A percentile compares a stretch with the other conserved stretches of the same genome.
phyloP scores from a whole-genome alignment of 192 early-diverging fungal genomes.

The Coemansia furcata region DNA sequence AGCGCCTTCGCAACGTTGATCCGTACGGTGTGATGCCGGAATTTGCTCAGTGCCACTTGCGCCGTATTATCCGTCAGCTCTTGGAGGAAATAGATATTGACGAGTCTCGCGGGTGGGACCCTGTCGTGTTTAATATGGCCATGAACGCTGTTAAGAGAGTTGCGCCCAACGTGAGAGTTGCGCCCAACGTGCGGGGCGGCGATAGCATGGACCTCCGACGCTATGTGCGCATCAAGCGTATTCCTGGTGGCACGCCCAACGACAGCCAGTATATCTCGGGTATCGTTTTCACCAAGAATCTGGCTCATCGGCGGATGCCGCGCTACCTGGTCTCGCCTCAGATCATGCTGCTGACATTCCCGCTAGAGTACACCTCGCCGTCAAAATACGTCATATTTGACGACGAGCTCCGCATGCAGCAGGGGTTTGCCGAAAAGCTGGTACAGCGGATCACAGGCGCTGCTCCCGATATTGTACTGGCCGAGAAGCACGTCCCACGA shows the following conservation, averaged over 20 bases:
- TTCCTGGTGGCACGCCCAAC: constrained; percentile 77
- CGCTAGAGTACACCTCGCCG: constrained; percentile 67
- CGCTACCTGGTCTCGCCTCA: constrained; percentile 63
- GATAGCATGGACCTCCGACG: constrained; percentile 87
- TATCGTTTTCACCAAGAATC: constrained; percentile 90
- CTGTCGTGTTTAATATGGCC: constrained; percentile 27
- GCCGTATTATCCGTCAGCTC: constrained; percentile 66
- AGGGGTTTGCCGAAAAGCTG: constrained; percentile 76
- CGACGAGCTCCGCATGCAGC: constrained; percentile 79
- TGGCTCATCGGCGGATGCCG: constrained; percentile 90
- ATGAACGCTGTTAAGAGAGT: constrained; percentile 33
- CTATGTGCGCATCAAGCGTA: constrained; percentile 94
- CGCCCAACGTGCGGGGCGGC: constrained; percentile 65
- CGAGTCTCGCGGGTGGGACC: constrained; percentile 39
- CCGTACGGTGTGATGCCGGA: constrained; percentile 20
- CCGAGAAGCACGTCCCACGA: constrained; percentile 80
- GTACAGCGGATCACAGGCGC: constrained; percentile 75
- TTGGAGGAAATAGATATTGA: constrained; percentile 63
- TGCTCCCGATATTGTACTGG: constrained; percentile 75
- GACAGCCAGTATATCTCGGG: constrained; percentile 87
- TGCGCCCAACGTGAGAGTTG: not conserved
- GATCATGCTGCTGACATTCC: constrained; percentile 83
- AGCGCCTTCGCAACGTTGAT: constrained; percentile 28
- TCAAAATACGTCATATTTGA: constrained; percentile 80
- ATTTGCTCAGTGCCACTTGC: constrained; percentile 63